Conservation (phyloP, 1,284 basidiomycete species). For the Ceratobasidium sp. region DNA sequence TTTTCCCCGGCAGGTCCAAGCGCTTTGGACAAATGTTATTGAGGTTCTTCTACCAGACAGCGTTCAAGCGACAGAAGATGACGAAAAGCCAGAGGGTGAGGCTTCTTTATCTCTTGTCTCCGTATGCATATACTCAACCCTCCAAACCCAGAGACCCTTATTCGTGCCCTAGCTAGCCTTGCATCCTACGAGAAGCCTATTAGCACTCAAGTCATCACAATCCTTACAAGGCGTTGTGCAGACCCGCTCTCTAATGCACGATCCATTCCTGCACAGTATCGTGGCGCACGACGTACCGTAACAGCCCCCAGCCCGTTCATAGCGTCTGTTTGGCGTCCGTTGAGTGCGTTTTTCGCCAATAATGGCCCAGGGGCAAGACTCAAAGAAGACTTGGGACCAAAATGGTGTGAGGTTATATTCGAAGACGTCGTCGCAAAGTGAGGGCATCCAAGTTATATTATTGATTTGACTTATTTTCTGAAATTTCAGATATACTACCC, state of each 20-base stretch:
- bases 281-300: constrained; percentile 65
- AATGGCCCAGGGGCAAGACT: constrained; percentile 72
- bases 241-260: constrained; percentile 90
- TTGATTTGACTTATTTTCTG: neutral
- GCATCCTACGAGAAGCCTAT: constrained; percentile 51
- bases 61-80: constrained; percentile 58
- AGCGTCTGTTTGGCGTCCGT: constrained; percentile 81
- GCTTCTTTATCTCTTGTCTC: neutral
- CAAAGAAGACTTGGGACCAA: constrained; percentile 67
- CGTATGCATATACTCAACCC: constrained; percentile 12
- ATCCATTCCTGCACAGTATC: constrained; percentile 88
- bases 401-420: constrained; percentile 77
- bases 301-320: constrained; percentile 90
- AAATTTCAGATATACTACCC: constrained; percentile 61
- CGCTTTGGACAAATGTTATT: constrained; percentile 75
- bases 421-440: constrained; percentile 80
- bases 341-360: constrained; percentile 81
- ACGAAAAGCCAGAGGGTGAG: constrained; percentile 69
- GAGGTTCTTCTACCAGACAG: constrained; percentile 67
- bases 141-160: neutral
- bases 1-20: constrained; percentile 4
- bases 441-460: constrained; percentile 52
- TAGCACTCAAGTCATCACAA: constrained; percentile 71
- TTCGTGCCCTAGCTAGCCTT: constrained; percentile 73
- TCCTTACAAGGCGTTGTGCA: constrained; percentile 83